Evolutionary conservation across 768 basidiomycete genomes (phyloP).

Genomic region (Agaricus blazei): DNA sequence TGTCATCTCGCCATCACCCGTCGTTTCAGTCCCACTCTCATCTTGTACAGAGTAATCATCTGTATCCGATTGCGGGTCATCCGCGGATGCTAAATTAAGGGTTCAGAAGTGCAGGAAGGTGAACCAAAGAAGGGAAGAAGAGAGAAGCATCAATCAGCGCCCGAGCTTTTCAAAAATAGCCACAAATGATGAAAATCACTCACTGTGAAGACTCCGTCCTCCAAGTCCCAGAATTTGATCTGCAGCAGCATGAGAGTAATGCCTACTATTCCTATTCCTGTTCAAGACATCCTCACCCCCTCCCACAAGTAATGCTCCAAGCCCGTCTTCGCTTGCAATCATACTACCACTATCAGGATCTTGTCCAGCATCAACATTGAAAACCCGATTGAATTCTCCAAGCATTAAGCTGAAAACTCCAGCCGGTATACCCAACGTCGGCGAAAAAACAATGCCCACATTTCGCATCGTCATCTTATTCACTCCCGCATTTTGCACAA

Average conservation of each 20-base stretch:
- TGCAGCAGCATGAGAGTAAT: slow-evolving; percentile 79
- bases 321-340: too few species aligned
- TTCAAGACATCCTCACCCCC: slow-evolving; percentile 37
- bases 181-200: slow-evolving; percentile 20
- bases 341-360: slow-evolving; percentile 18
- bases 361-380: slow-evolving; percentile 66
- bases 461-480: slow-evolving; percentile 99
- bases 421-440: slow-evolving; percentile 96
- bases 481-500: slow-evolving; percentile 82
- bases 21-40: slow-evolving; percentile 72
- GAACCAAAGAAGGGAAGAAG: not conserved
- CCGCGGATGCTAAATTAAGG: slow-evolving; percentile 32
- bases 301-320: slow-evolving; percentile 5
- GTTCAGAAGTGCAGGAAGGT: not conserved
- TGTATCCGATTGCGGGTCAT: slow-evolving; percentile 65
- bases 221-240: slow-evolving; percentile 76
- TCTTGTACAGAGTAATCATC: slow-evolving; percentile 66
- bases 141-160: slow-evolving; percentile 4
- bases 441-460: slow-evolving; percentile 97
- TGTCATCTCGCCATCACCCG: slow-evolving; percentile 47
- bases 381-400: slow-evolving; percentile 88
- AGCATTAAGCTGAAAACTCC: slow-evolving; percentile 95
- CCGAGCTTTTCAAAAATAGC: slow-evolving; percentile 1
- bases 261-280: slow-evolving; percentile 83
- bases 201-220: slow-evolving; percentile 65